A percentile compares a stretch with the other conserved stretches of the same genome.
These are phyloP conservation scores for Pascua guehoae DNA, from an alignment of 1,284 basidiomycete species.

Conservation along the genomic window DNA sequence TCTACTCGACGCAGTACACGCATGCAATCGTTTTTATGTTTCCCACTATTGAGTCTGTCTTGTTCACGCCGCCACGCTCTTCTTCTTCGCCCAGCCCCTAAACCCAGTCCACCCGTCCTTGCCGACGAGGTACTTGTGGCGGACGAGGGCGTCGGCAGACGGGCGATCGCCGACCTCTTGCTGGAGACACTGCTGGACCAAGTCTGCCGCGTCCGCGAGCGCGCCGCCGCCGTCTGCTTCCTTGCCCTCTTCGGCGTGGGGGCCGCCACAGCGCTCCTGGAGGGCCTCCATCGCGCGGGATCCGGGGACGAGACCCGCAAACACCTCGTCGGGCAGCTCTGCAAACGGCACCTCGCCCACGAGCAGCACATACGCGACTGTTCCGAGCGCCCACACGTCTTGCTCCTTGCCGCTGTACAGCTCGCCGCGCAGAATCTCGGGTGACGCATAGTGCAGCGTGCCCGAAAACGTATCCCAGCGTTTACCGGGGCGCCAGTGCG, in stretches of 20 bases:
- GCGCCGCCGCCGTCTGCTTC: conserved; percentile 46
- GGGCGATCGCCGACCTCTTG: conserved; percentile 38
- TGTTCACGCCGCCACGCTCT: background rate
- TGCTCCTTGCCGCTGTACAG: conserved; percentile 94
- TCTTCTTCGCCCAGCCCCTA: conserved; percentile 35
- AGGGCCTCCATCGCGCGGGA: conserved; percentile 34
- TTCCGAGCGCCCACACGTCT: conserved; percentile 98
- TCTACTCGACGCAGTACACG: no score
- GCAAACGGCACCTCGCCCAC: conserved; percentile 94
- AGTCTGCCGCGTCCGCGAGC: conserved; percentile 44
- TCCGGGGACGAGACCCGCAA: conserved; percentile 30
- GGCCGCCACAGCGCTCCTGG: conserved; percentile 34
- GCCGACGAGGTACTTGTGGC: conserved; percentile 43
- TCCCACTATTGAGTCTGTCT: no score
- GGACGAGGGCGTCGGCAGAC: conserved; percentile 39
- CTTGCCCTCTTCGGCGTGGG: conserved; percentile 30
- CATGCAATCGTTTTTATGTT: no score
- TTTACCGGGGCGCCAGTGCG: conserved; percentile 71
- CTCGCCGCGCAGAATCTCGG: conserved; percentile 92
- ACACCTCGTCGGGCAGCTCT: conserved; percentile 45
- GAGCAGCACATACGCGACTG: conserved; percentile 91
- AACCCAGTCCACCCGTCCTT: conserved; percentile 39
- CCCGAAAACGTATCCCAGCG: conserved; percentile 86
- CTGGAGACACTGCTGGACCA: conserved; percentile 46
- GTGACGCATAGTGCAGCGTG: conserved; percentile 93